Percentiles rank a stretch among this genome's conserved stretches.
Evolutionary conservation across 768 basidiomycete species (phyloP).

Genomic region (Hysterangium stoloniferum): DNA sequence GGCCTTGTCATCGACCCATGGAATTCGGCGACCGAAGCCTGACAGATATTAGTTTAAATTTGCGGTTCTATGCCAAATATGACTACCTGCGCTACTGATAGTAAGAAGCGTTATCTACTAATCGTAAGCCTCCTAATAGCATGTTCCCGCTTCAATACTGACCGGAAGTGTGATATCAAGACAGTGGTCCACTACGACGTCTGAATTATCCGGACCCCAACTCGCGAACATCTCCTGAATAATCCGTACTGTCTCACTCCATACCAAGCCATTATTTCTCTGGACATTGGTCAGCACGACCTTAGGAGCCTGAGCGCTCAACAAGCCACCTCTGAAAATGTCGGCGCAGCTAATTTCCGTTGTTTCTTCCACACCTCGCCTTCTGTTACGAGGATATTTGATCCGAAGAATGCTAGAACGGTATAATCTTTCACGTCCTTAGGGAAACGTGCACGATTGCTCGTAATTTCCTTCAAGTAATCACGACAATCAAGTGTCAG

Average conservation of each 20-base stretch:
- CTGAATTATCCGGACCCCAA: constrained; percentile 38
- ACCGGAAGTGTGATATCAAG: constrained; percentile 50
- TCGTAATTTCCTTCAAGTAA: constrained; percentile 39
- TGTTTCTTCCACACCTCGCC: constrained; percentile 61
- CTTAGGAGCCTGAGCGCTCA: background rate
- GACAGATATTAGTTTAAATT: background rate
- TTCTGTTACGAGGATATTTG: constrained; percentile 58
- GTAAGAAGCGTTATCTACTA: constrained; percentile 46
- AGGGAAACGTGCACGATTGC: constrained; percentile 43
- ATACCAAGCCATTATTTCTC: constrained; percentile 37
- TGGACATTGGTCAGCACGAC: background rate
- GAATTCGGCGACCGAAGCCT: constrained; percentile 47
- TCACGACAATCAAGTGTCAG: background rate
- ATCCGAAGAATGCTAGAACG: constrained; percentile 43
- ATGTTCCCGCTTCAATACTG: constrained; percentile 11
- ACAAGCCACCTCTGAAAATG: constrained; percentile 48
- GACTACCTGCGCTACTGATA: constrained; percentile 43
- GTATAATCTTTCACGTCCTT: constrained; percentile 45
- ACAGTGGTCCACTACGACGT: constrained; percentile 37
- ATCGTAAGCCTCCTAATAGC: no score
- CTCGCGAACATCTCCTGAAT: constrained; percentile 37
- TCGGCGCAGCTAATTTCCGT: constrained; percentile 53
- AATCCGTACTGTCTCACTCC: constrained; percentile 38
- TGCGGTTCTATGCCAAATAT: background rate
- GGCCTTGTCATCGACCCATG: constrained; percentile 38